These are phyloP conservation scores for Phylloporus sp. DNA, from an alignment of 768 basidiomycete species.

Conservation along the genomic window DNA sequence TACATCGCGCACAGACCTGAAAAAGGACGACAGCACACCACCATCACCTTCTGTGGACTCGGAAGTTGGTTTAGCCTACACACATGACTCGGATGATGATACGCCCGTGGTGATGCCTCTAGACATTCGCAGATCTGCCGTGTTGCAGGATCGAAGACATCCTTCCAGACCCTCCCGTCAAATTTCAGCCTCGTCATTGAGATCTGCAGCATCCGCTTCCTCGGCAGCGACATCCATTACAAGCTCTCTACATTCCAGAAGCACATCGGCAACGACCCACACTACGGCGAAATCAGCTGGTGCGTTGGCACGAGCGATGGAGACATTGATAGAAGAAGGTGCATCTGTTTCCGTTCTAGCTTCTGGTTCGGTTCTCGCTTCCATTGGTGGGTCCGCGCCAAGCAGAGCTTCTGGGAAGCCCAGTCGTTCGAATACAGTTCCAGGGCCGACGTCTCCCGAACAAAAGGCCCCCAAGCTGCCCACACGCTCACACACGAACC, in stretches of 20 bases:
- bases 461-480: slow-evolving; percentile 51
- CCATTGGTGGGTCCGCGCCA: slow-evolving; percentile 21
- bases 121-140: slow-evolving; percentile 21
- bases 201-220: slow-evolving; percentile 18
- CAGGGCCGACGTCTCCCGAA: slow-evolving; percentile 42
- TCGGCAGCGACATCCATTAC: slow-evolving; percentile 10
- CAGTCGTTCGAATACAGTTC: slow-evolving; percentile 51
- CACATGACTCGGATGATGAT: slow-evolving; percentile 31
- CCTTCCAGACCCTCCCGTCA: slow-evolving; percentile 26
- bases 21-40: slow-evolving; percentile 13
- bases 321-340: slow-evolving; percentile 46
- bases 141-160: slow-evolving; percentile 12
- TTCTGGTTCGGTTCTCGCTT: slow-evolving; percentile 31
- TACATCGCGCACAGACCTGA: slow-evolving; percentile 28
- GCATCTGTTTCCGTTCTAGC: slow-evolving; percentile 34
- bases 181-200: slow-evolving; percentile 21
- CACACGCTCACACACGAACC: slow-evolving; percentile 50
- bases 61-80: slow-evolving; percentile 39
- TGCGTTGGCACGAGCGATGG: slow-evolving; percentile 49
- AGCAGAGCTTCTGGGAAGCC: slow-evolving; percentile 27
- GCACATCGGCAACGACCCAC: slow-evolving; percentile 29
- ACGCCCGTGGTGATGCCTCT: slow-evolving; percentile 31
- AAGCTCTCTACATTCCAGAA: slow-evolving; percentile 18
- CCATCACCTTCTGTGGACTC: slow-evolving; percentile 28
- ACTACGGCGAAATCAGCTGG: slow-evolving; percentile 30